Evolutionary conservation across 306 rosid genomes (phyloP), one percentile per base, ranked within the genome.

Genomic region (Benincasa hispida): DNA sequence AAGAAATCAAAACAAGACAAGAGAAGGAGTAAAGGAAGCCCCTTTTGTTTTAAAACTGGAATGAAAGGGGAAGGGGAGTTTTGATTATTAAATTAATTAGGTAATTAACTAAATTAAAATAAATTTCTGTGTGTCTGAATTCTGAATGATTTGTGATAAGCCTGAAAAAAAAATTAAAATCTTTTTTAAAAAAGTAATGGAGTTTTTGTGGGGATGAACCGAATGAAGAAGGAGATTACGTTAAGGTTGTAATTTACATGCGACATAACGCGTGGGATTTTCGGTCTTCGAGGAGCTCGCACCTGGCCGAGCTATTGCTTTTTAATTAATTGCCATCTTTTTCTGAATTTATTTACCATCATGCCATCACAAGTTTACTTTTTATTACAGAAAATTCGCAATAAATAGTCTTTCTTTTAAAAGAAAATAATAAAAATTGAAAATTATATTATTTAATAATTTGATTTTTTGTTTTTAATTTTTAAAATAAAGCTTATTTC

Each of bases 201-300:
- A 47, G 62, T 6, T 11, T 34, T 15, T 42, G n/a, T 25, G 48
- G 78, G 39, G 72, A 27, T 56, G 70, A 28, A 24, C 65, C 19
- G 76, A 76, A 41, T 4, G 63, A 8, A 70, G 13, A 32, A 37
- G 75, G 7, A 58, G 57, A 59, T n/a, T n/a, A n/a, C n/a, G n/a
- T 51, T 74, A 66, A 47, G 75, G 82, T 30, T 57, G 78, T 80
- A 78, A 80, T 69, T 42, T 60, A 10, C 56, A 72, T 48, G 76
- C 39, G 18, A 30, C 72, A 70, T 69, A 68, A 60, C 62, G 76
- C 53, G 76, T 68, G 82, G 59, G 76, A 27, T 41, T 65, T 77
- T 67, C 78, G 77, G 48, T 50, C 10, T 78, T 24, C 54, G 78
- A 68, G 76, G 83, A 76, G 61, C 22, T 50, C 55, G 32, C 32